A percentile compares a stretch with the other conserved stretches of the same genome.
These are phyloP conservation scores for Pseudocercospora fuligena DNA, from an alignment of 2,329 filamentous ascomycete genomes.

Conservation along the genomic window DNA sequence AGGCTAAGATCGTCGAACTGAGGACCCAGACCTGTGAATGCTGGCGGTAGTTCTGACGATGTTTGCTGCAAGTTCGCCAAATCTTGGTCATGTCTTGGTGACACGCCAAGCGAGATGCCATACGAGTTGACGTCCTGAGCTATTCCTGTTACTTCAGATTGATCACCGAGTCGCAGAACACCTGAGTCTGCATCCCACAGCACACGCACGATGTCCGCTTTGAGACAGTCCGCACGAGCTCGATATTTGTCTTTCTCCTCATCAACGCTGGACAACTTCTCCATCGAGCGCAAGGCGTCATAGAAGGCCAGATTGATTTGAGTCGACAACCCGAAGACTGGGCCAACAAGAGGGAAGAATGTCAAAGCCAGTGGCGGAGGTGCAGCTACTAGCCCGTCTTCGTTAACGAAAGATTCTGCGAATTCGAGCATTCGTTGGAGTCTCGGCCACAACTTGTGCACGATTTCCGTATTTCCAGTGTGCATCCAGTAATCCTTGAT, in stretches of 20 bases:
- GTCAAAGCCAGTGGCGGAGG: not conserved
- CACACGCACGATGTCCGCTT: not conserved
- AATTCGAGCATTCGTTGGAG: not conserved
- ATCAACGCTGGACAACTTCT: not conserved
- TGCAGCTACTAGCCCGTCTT: not conserved
- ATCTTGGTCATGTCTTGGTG: not conserved
- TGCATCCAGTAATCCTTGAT: slow-evolving; percentile 24
- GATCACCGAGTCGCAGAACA: not conserved
- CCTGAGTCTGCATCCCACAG: slow-evolving; percentile 4
- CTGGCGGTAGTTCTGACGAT: not conserved
- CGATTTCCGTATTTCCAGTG: slow-evolving; percentile 10
- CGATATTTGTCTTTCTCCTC: not conserved
- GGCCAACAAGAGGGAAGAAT: slow-evolving; percentile 3
- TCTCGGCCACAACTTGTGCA: slow-evolving; percentile 11
- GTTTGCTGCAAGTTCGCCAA: not conserved
- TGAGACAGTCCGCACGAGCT: not conserved
- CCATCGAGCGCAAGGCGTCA: not conserved
- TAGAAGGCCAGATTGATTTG: not conserved
- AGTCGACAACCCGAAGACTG: not conserved
- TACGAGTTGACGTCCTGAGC: not conserved
- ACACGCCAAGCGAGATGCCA: not conserved
- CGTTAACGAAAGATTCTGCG: not conserved
- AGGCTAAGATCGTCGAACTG: not conserved
- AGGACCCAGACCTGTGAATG: not conserved
- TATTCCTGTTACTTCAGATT: not conserved